Evolutionary conservation across 1,284 basidiomycete genomes (phyloP), one percentile per base, ranked within the genome.

Genomic region (Xerocomus minutiporus): DNA sequence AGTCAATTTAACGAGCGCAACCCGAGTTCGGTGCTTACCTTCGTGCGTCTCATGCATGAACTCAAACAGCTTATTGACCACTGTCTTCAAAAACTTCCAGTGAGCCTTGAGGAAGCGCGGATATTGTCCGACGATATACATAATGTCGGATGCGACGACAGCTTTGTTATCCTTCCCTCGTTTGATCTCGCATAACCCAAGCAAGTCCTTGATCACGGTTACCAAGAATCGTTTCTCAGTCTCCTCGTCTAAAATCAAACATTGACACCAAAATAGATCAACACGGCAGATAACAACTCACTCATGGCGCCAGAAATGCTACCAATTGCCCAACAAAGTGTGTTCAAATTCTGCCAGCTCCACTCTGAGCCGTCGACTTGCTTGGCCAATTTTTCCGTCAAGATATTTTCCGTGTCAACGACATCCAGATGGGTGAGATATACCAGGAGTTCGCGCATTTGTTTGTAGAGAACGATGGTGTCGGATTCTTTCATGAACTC

Each of bases 31-130:
- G 42, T 23, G 23, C 71, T 52, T 55, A 85, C 93, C 95, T 77
- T 99, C 97, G 67, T 99, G 97, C 0, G 93, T 97, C 75, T 99
- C 97, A 74, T 99, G 97, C 95, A 99, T 99, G 71, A 99, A 99
- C 71, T 99, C 97, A 71, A 99, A 99, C 17, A 99, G 79, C 74
- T 99, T 99, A 78, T 99, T 99, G 59, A 99, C 97, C 47, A 99
- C 97, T 4, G 97, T 99, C 80, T 99, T 99, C 69, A 99, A 76
- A 83, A 99, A 99, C 76, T 98, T 99, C 97, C 97, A 99, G 71
- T 99, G 97, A 23, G 97, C 97, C 72, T 99, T 99, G 66, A 99
- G 84, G 86, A 99, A 99, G 32, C 97, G 86, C 48, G 97, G 97
- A 69, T 99, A 99, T 74, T 99, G 97, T 48, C 97, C 97, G 62